Conservation (phyloP, 106 monocot species). For the Dioscorea zingiberensis region DNA sequence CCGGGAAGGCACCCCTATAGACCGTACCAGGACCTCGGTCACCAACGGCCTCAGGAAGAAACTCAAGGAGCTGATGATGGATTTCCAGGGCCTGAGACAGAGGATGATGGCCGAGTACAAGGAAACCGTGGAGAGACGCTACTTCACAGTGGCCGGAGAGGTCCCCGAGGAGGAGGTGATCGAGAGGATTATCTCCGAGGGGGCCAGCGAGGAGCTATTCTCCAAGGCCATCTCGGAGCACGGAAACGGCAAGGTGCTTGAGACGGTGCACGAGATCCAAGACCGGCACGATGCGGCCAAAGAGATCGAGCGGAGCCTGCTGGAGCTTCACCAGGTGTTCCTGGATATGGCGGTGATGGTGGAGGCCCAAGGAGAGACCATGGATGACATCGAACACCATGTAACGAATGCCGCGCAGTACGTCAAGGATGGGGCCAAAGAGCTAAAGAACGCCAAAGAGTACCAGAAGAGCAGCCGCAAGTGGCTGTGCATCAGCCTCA, state of each 20-base stretch:
- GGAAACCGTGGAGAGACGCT: constrained; percentile 7
- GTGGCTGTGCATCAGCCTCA: constrained; percentile 12
- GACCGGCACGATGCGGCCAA: constrained; percentile 8
- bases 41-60: constrained; percentile 10
- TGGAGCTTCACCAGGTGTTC: constrained; percentile 15
- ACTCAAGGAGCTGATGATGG: constrained; percentile 12
- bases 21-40: constrained; percentile 8
- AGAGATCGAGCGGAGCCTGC: constrained; percentile 12
- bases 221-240: neutral
- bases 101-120: constrained; percentile 13
- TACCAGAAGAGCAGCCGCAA: constrained; percentile 11
- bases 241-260: constrained; percentile 1
- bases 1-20: constrained; percentile 4
- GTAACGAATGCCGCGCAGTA: constrained; percentile 8
- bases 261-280: constrained; percentile 9
- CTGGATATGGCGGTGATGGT: constrained; percentile 14
- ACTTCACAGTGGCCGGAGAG: constrained; percentile 7
- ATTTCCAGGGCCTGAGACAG: constrained; percentile 14
- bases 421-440: constrained; percentile 6
- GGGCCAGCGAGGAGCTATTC: constrained; percentile 6
- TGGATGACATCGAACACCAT: constrained; percentile 18
- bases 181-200: constrained; percentile 5
- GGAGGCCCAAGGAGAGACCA: constrained; percentile 5
- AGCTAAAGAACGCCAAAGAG: constrained; percentile 2
- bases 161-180: constrained; percentile 8